Percentiles rank a stretch among this genome's conserved stretches.
Conservation (phyloP, 306 rosid genomes). For the Trichosanthes cucumerina region DNA sequence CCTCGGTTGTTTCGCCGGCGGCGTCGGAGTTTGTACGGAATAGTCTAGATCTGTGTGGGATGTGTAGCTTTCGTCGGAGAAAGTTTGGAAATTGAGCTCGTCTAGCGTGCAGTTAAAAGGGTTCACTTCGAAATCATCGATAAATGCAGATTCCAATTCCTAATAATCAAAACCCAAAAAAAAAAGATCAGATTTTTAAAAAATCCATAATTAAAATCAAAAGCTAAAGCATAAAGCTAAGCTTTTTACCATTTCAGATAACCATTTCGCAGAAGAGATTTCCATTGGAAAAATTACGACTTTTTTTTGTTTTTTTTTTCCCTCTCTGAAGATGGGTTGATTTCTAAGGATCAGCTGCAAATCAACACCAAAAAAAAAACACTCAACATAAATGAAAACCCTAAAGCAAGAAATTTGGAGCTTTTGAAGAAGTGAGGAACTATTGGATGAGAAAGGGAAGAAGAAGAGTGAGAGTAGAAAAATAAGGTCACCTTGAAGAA, state of each 20-base stretch:
- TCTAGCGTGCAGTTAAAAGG: slow-evolving; percentile 25
- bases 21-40: not conserved
- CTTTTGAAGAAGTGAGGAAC: not conserved
- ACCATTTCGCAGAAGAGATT: slow-evolving; percentile 30
- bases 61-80: slow-evolving; percentile 13
- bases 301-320: too few relatives aligned
- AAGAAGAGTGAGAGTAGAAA: not conserved
- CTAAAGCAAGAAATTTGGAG: not conserved
- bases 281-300: slow-evolving; percentile 13
- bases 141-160: slow-evolving; percentile 26
- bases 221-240: not conserved
- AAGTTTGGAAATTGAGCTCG: slow-evolving; percentile 23
- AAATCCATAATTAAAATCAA: not conserved
- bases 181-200: not conserved
- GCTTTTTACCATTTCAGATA: slow-evolving; percentile 52
- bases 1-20: slow-evolving; percentile 35
- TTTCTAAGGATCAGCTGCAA: not conserved
- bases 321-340: not conserved
- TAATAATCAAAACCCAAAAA: not conserved
- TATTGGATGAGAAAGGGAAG: not conserved
- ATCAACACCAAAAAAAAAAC: not conserved
- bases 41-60: slow-evolving; percentile 19
- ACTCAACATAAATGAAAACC: not conserved
- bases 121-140: slow-evolving; percentile 13
- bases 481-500: not conserved